Base-by-base conservation (phyloP, 305 asterid genomes). In the Fraxinus velutina region DNA sequence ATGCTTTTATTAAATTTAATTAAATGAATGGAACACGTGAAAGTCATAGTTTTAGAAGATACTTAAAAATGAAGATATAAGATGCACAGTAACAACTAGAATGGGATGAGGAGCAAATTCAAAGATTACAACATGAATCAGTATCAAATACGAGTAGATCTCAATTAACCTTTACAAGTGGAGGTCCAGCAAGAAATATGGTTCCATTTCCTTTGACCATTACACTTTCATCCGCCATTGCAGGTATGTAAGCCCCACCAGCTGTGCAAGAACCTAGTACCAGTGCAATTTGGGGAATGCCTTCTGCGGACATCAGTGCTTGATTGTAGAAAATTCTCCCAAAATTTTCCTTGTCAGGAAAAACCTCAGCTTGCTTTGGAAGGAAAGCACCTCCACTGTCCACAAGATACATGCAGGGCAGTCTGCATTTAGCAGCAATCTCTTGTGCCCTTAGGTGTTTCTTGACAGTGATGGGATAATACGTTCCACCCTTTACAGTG, bases 301-400 rank as follows among this genome's bases (percentile, higher is more conserved):
- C 97, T 89, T 93, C 93, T 0, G 96, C 85, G 44, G 99, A 96
- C 99, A 96, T 96, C 81, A 91, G 74, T 64, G 99, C 93, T 86
- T 96, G 97, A 85, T 96, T 96, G 85, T 91, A 96, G 87, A 96
- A 96, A 82, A 96, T 89, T 85, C 99, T 90, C 81, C 99, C 99
- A 83, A 96, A 96, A 82, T 95, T 90, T 80, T 96, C 99, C 86
- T 86, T 96, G 86, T 96, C 98, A 1, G 98, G 98, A 76, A 96
- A 95, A 79, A 94, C 98, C 89, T 96, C 98, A 5, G 99, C 97
- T 87, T 96, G 99, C 91, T 92, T 94, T 7, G 98, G 97, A 84
- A 95, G 97, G 90, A 92, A 96, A 86, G 99, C 99, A 36, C 99
- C 99, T 73, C 99, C 99, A 76, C 99, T 96, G 66, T 96, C 99